Conservation (phyloP, 129 eudicot genomes). For the Escallonia herrerae region DNA sequence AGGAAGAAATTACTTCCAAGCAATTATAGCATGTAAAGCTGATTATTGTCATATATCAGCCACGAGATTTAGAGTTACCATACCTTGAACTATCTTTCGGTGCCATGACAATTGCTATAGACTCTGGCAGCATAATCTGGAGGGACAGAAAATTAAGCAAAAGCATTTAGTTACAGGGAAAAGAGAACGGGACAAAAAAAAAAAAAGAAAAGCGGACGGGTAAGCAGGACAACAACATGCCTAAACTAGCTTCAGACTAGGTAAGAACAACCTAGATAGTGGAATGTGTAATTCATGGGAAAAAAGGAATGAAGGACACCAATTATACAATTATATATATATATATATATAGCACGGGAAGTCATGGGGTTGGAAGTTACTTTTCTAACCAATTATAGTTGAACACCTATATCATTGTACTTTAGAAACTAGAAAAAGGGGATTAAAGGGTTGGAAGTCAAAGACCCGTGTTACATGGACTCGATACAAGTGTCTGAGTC, state of each 20-base stretch:
- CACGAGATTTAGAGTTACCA: not conserved
- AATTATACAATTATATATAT: no score
- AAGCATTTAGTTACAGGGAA: not conserved
- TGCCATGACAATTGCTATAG: slow-evolving; percentile 98
- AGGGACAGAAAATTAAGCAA: not conserved
- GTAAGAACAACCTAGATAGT: not conserved
- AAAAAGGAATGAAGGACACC: no score
- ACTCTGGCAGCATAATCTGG: slow-evolving; percentile 95
- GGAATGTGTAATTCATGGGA: no score
- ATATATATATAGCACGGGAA: no score
- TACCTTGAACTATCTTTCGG: slow-evolving; percentile 84
- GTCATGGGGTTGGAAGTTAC: no score
- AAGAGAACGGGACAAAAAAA: not conserved
- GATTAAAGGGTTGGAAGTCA: no score
- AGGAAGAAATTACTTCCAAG: slow-evolving; percentile 6
- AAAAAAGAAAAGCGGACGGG: not conserved
- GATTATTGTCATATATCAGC: not conserved
- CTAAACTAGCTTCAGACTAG: not conserved
- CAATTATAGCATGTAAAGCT: not conserved
- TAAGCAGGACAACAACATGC: not conserved
- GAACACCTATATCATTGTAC: no score
- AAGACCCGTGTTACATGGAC: no score
- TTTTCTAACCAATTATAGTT: no score
- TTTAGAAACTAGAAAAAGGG: no score
- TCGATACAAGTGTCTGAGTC: no score